These are phyloP conservation scores for Delitschia confertaspora DNA, from an alignment of 495 filamentous ascomycete species.

Conservation along the genomic window DNA sequence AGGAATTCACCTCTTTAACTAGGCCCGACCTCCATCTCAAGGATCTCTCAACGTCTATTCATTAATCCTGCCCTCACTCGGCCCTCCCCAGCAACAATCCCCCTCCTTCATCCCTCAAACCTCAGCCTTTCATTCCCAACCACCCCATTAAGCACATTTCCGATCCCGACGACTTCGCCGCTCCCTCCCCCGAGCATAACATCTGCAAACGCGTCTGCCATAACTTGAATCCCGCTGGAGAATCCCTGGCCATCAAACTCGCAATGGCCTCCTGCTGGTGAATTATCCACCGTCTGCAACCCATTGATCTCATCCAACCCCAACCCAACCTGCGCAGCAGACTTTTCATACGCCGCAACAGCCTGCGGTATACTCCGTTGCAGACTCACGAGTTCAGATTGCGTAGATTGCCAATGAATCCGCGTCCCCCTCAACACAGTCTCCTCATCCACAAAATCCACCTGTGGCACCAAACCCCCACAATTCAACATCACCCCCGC, in stretches of 20 bases:
- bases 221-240: constrained; percentile 42
- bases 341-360: constrained; percentile 40
- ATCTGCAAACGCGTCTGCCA: constrained; percentile 39
- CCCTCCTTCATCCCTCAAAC: constrained; percentile 27
- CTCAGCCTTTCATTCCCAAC: constrained; percentile 40
- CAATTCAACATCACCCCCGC: constrained; percentile 42
- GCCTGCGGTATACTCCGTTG: constrained; percentile 41
- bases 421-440: constrained; percentile 32
- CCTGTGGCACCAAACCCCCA: constrained; percentile 41
- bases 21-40: too few relatives aligned
- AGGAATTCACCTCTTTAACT: too few relatives aligned
- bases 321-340: constrained; percentile 35
- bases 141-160: constrained; percentile 38
- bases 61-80: neutral
- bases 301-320: constrained; percentile 33
- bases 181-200: constrained; percentile 39
- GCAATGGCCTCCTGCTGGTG: constrained; percentile 42
- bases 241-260: constrained; percentile 44
- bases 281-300: constrained; percentile 43
- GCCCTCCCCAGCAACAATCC: constrained; percentile 3
- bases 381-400: constrained; percentile 38
- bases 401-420: constrained; percentile 45
- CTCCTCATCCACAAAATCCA: constrained; percentile 32
- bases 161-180: constrained; percentile 38
- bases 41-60: too few relatives aligned